Evolutionary conservation across 164 flowering plant genomes (phyloP).

Genomic region (Aristolochia contorta): DNA sequence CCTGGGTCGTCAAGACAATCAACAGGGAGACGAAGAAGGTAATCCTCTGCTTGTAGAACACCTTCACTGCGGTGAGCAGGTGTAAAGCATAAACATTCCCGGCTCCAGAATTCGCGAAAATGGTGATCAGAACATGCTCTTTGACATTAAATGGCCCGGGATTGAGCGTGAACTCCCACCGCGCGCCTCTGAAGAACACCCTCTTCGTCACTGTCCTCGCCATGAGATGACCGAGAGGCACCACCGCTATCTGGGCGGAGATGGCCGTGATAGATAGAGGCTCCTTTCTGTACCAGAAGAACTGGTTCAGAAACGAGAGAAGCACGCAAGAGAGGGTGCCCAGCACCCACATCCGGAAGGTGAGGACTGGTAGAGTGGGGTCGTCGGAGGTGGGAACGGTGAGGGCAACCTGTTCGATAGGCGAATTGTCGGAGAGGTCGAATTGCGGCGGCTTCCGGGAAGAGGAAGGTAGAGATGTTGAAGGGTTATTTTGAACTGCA

Average conservation of each 20-base stretch:
- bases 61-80: constrained; percentile 65
- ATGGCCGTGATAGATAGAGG: constrained; percentile 69
- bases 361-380: constrained; percentile 59
- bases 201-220: constrained; percentile 46
- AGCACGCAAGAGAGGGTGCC: constrained; percentile 59
- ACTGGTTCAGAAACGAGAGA: constrained; percentile 83
- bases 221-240: constrained; percentile 84
- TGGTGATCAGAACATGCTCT: constrained; percentile 89
- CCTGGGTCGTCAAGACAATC: constrained; percentile 18
- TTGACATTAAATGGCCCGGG: constrained; percentile 94
- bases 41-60: constrained; percentile 39
- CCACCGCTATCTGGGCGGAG: constrained; percentile 89
- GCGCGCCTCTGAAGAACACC: constrained; percentile 44
- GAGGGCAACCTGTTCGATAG: constrained; percentile 63
- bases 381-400: constrained; percentile 80
- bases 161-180: constrained; percentile 64
- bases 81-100: constrained; percentile 85
- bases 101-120: constrained; percentile 90
- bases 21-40: neutral
- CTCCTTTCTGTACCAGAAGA: constrained; percentile 84
- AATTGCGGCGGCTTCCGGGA: too few relatives aligned
- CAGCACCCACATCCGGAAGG: constrained; percentile 84
- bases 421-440: constrained; percentile 33
- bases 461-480: too few relatives aligned
- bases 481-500: too few relatives aligned